Base-by-base conservation (phyloP, 2,329 filamentous ascomycete species). In the Tothia fuscella region DNA sequence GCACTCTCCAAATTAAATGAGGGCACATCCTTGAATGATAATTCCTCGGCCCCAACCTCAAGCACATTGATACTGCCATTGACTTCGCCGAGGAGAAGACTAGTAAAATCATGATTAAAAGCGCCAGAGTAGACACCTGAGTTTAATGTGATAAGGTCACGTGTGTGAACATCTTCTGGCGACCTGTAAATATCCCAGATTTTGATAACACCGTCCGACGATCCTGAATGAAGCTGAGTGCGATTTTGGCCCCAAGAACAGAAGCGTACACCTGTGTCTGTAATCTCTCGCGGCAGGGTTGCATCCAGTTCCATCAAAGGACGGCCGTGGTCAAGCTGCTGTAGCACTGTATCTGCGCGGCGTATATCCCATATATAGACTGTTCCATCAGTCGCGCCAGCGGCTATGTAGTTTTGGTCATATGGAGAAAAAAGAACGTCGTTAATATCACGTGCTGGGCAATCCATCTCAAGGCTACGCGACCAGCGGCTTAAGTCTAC, bases 361-460 rank as follows among this genome's bases (percentile, higher is more conserved):
- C 76, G 70, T 21, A 62, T 53, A 51, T 80, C 76, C 74, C 74
- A 80, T 4, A 79, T 60, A 53, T 78, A 78, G 0, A 71, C 70
- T 22, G 61, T 61, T 2, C 74, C 72, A 53, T 77, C 66, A 0
- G 76, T 79, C 47, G 74, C 77, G 9, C 74, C 73, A 10, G 71
- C 73, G 6, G 72, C 70, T 10, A 78, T 58, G 42, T 76, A 61
- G 28, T 67, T 63, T 2, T 68, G 58, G 40, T 70, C 62, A 41
- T 65, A 53, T 0, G 66, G 66, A 43, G 66, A 71, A 48, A 70
- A 72, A 0, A 69, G 59, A 1, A 78, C 60, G 44, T 78, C 73
- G 43, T 78, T 79, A 49, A 79, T 76, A 52, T 80, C 76, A 6
- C 67, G 51, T 0, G 75, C 74, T 19, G 67, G 67, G 48, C 74